These are phyloP conservation scores for Cercospora sp. DNA, from an alignment of 2,329 filamentous ascomycete genomes.

Conservation along the genomic window DNA sequence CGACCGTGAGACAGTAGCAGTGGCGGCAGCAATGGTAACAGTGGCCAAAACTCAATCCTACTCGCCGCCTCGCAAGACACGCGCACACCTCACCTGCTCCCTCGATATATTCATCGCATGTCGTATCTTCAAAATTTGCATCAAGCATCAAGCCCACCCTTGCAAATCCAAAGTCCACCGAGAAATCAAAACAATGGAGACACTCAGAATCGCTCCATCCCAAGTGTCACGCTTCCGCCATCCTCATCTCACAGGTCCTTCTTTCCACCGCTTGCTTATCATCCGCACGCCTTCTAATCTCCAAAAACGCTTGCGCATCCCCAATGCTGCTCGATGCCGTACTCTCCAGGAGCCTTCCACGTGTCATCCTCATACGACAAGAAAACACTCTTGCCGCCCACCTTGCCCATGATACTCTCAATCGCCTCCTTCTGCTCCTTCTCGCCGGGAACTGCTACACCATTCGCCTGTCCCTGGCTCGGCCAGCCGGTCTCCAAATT, in stretches of 20 bases:
- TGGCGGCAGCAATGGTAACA: neutral
- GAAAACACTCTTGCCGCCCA: conserved; percentile 71
- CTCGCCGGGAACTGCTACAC: conserved; percentile 66
- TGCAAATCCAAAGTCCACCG: neutral
- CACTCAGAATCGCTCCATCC: neutral
- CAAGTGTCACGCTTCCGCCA: neutral
- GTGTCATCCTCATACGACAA: conserved; percentile 77
- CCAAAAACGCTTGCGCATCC: conserved; percentile 55
- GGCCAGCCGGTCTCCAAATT: conserved; percentile 95
- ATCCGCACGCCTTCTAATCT: neutral
- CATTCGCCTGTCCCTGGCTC: conserved; percentile 67
- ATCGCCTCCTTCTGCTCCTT: conserved; percentile 72
- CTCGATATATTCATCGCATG: neutral
- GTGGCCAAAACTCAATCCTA: neutral
- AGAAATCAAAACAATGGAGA: neutral
- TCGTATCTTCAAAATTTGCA: neutral
- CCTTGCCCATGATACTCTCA: conserved; percentile 63
- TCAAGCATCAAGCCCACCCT: neutral
- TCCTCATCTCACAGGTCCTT: neutral
- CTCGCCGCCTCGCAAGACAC: neutral
- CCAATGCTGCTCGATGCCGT: conserved; percentile 78
- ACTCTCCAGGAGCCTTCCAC: conserved; percentile 75
- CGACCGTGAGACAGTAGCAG: neutral
- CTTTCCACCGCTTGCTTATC: neutral
- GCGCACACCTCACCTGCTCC: neutral